Conservation (phyloP, 129 eudicot genomes). For the Centaurea solstitialis region DNA sequence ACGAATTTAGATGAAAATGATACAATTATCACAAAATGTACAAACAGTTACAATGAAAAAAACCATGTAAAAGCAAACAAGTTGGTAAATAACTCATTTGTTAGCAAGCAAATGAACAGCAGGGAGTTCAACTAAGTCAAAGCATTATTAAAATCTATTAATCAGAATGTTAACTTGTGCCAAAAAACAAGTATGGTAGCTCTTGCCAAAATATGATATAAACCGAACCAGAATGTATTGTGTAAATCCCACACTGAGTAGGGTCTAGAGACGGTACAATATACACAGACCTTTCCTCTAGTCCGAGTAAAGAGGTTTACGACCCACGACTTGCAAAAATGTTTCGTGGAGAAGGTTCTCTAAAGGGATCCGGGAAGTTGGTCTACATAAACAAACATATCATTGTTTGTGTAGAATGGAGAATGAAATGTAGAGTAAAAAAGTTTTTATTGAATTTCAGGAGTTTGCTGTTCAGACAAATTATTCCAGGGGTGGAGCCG, state of each 20-base stretch:
- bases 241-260: not conserved
- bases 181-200: not conserved
- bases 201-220: not conserved
- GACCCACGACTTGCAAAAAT: not conserved
- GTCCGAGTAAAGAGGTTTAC: too few relatives aligned
- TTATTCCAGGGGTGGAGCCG: constrained; percentile 88
- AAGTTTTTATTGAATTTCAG: constrained; percentile 28
- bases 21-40: not conserved
- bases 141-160: too few relatives aligned
- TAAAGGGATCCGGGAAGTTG: not conserved
- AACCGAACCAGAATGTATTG: not conserved
- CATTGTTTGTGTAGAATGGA: not conserved
- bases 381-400: not conserved
- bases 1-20: not conserved
- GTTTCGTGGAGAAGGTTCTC: not conserved
- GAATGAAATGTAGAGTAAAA: too few relatives aligned
- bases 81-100: too few relatives aligned
- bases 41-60: not conserved
- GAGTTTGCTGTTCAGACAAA: constrained; percentile 79
- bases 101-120: too few relatives aligned
- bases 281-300: too few relatives aligned
- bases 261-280: not conserved
- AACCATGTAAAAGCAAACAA: not conserved
- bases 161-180: not conserved
- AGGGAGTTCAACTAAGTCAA: too few relatives aligned